Percentiles rank a stretch among this genome's conserved stretches.
Conservation (phyloP, 768 basidiomycete genomes). For the Kwoniella bestiolae region DNA sequence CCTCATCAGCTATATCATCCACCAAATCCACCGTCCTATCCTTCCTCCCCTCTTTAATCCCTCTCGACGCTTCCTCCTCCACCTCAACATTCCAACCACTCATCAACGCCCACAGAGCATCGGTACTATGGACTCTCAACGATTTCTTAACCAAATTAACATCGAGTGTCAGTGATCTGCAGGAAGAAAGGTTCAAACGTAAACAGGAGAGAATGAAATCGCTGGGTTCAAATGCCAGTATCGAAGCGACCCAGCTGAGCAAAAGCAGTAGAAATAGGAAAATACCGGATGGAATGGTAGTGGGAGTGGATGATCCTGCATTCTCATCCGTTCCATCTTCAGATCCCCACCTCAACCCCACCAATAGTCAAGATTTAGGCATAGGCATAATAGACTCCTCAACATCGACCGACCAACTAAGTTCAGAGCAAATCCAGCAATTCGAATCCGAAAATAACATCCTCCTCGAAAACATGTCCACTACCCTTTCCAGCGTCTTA, state of each 20-base stretch:
- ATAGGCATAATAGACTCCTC: conserved; percentile 75
- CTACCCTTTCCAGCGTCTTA: conserved; percentile 84
- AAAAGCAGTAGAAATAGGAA: neutral
- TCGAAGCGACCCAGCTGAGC: conserved; percentile 52
- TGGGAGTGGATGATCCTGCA: conserved; percentile 14
- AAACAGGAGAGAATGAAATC: conserved; percentile 82
- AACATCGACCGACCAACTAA: conserved; percentile 58
- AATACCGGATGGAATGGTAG: conserved; percentile 18
- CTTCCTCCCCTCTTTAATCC: conserved; percentile 65
- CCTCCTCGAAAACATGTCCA: conserved; percentile 80
- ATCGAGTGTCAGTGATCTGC: conserved; percentile 80
- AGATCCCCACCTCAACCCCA: conserved; percentile 46
- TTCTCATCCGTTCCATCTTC: conserved; percentile 46
- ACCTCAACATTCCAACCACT: conserved; percentile 65
- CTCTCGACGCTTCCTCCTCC: conserved; percentile 33
- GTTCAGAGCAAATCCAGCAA: conserved; percentile 68
- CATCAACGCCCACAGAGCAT: conserved; percentile 86
- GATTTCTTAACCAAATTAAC: conserved; percentile 78
- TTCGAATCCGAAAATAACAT: conserved; percentile 91
- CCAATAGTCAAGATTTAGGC: conserved; percentile 71
- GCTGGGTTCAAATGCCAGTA: conserved; percentile 68
- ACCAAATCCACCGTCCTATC: conserved; percentile 20
- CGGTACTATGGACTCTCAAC: conserved; percentile 88
- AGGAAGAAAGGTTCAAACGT: conserved; percentile 89
- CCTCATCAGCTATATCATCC: conserved; percentile 30